Evolutionary conservation across 345 rosid genomes (phyloP).

Genomic region (Corymbia maculata): DNA sequence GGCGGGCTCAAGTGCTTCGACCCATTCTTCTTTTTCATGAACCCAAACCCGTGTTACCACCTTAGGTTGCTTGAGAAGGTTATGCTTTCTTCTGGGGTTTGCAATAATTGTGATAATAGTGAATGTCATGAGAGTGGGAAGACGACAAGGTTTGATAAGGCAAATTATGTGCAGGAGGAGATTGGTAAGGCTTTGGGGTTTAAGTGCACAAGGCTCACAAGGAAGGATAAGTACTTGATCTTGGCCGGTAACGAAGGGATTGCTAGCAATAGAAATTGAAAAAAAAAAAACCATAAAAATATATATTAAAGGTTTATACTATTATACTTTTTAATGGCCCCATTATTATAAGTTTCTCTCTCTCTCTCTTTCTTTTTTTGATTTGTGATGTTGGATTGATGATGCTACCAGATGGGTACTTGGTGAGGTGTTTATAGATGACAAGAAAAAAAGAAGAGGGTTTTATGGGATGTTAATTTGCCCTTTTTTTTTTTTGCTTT

Average conservation of each 20-base stretch:
- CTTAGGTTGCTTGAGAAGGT: conserved; percentile 33
- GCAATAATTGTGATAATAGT: not conserved
- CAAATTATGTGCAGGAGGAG: conserved; percentile 47
- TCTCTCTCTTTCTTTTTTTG: accelerated
- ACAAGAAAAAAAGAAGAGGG: not conserved
- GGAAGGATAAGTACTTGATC: conserved; percentile 65
- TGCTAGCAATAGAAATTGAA: not conserved
- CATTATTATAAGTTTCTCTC: not conserved
- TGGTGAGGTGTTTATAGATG: not conserved
- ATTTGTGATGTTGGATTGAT: not conserved
- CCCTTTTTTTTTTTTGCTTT: not conserved
- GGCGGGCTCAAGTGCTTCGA: conserved; percentile 65
- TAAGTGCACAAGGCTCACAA: conserved; percentile 55
- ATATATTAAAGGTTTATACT: not conserved
- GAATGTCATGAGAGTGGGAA: conserved; percentile 3
- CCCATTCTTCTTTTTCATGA: conserved; percentile 57
- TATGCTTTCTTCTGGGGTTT: not conserved
- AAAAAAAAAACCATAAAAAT: not conserved
- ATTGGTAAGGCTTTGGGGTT: conserved; percentile 49
- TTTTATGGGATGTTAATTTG: not conserved
- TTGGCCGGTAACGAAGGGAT: conserved; percentile 80
- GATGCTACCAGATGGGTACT: not conserved
- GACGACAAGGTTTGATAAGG: conserved; percentile 41
- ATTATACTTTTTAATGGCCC: not conserved
- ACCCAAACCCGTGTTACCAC: conserved; percentile 41